These are phyloP conservation scores for Salix caprea DNA, from an alignment of 345 rosid genomes.

Conservation along the genomic window DNA sequence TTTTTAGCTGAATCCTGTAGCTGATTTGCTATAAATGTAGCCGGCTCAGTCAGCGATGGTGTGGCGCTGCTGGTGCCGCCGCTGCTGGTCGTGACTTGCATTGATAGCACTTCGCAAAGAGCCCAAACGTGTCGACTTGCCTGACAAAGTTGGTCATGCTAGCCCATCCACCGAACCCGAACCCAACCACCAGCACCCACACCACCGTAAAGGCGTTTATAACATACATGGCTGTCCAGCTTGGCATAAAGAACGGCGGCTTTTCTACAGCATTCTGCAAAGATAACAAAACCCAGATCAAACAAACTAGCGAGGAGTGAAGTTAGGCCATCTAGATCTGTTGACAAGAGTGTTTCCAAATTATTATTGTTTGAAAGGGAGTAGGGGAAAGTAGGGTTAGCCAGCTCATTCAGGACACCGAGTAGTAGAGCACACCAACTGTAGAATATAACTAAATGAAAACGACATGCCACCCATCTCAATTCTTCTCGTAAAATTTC, in stretches of 20 bases:
- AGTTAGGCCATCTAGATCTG: background rate
- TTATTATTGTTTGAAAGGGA: background rate
- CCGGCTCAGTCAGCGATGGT: constrained; percentile 39
- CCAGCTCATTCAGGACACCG: constrained; percentile 32
- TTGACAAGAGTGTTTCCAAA: too few relatives aligned
- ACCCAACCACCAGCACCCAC: constrained; percentile 86
- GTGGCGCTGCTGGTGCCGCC: constrained; percentile 28
- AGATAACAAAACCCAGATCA: too few relatives aligned
- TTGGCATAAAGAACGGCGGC: constrained; percentile 76
- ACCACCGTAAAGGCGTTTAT: constrained; percentile 66
- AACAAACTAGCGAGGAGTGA: background rate
- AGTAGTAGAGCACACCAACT: constrained; percentile 19
- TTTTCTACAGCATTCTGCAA: constrained; percentile 91
- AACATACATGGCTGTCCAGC: constrained; percentile 89
- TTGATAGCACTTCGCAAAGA: constrained; percentile 96
- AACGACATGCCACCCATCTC: constrained; percentile 43
- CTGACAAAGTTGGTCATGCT: constrained; percentile 82
- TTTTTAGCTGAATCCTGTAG: background rate
- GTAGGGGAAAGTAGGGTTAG: background rate
- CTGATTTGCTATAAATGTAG: background rate
- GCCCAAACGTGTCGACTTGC: constrained; percentile 88
- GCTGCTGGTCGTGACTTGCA: constrained; percentile 62
- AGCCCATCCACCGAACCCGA: constrained; percentile 96
- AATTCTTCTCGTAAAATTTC: constrained; percentile 26
- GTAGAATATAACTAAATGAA: constrained; percentile 47